phyloP scores from a whole-genome alignment of 176 grass and related monocot species.

The Hordeum marinum region DNA sequence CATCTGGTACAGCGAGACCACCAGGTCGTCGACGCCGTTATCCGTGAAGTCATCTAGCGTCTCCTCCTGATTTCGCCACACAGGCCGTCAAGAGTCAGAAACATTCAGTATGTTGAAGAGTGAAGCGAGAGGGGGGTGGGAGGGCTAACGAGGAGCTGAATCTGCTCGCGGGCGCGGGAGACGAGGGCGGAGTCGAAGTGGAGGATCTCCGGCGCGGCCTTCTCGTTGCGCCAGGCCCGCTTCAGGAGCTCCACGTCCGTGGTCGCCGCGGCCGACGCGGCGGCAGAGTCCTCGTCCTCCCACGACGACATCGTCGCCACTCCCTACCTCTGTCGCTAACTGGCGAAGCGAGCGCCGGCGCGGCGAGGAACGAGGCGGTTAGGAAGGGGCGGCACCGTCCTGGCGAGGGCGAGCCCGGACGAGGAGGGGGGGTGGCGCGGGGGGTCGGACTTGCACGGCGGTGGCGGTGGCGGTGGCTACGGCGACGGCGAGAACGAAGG shows the following conservation, averaged over 20 bases:
- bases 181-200: slow-evolving; percentile 62
- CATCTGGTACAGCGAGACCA: slow-evolving; percentile 94
- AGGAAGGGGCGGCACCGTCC: not conserved
- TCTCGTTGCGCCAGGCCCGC: slow-evolving; percentile 87
- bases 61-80: slow-evolving; percentile 51
- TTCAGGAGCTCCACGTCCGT: slow-evolving; percentile 77
- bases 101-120: no score
- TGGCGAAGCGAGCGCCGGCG: not conserved
- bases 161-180: slow-evolving; percentile 75
- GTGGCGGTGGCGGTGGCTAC: not conserved
- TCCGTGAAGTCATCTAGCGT: slow-evolving; percentile 72
- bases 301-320: slow-evolving; percentile 26
- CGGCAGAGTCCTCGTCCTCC: slow-evolving; percentile 36
- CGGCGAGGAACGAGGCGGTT: not conserved
- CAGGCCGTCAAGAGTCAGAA: not conserved
- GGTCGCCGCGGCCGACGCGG: slow-evolving; percentile 24
- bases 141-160: slow-evolving; percentile 63
- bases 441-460: not conserved
- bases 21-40: slow-evolving; percentile 61
- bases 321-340: not conserved
- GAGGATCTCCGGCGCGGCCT: slow-evolving; percentile 79
- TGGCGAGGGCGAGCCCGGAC: not conserved
- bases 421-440: not conserved
- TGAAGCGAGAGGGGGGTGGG: not conserved
- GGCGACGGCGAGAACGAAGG: not conserved